phyloP scores from a whole-genome alignment of 2,329 filamentous ascomycete species.

The Fonsecaea erecta region DNA sequence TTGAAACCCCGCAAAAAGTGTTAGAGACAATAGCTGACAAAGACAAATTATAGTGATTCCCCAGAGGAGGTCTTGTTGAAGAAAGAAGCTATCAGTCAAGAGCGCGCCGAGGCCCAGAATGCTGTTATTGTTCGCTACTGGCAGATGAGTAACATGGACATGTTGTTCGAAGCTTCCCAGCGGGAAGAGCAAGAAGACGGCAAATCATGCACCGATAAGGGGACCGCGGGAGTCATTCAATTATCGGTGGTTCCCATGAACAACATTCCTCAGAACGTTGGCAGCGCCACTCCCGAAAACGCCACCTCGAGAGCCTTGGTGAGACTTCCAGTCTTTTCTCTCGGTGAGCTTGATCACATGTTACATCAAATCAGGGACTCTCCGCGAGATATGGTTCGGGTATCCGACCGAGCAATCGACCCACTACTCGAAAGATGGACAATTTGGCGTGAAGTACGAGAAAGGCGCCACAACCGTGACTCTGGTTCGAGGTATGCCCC shows the following conservation, averaged over 20 bases:
- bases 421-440: constrained; percentile 42
- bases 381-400: constrained; percentile 46
- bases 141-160: constrained; percentile 46
- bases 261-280: constrained; percentile 11
- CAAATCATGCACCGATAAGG: constrained; percentile 35
- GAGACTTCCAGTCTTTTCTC: constrained; percentile 40
- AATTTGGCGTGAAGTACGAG: constrained; percentile 34
- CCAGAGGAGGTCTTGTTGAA: constrained; percentile 34
- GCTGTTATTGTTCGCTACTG: constrained; percentile 52
- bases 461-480: constrained; percentile 28
- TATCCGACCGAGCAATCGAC: constrained; percentile 45
- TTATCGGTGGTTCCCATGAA: constrained; percentile 19
- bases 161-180: constrained; percentile 45
- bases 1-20: not conserved
- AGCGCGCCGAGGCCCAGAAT: constrained; percentile 50
- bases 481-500: constrained; percentile 30
- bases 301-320: constrained; percentile 34
- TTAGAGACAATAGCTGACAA: constrained; percentile 4
- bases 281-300: constrained; percentile 26
- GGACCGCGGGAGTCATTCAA: constrained; percentile 27
- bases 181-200: constrained; percentile 43
- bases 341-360: constrained; percentile 44
- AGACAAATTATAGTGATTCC: constrained; percentile 26
- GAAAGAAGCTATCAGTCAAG: constrained; percentile 45
- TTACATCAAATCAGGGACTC: constrained; percentile 44